These are phyloP conservation scores for Alternaria arborescens DNA, from an alignment of 2,329 filamentous ascomycete species.

Conservation along the genomic window DNA sequence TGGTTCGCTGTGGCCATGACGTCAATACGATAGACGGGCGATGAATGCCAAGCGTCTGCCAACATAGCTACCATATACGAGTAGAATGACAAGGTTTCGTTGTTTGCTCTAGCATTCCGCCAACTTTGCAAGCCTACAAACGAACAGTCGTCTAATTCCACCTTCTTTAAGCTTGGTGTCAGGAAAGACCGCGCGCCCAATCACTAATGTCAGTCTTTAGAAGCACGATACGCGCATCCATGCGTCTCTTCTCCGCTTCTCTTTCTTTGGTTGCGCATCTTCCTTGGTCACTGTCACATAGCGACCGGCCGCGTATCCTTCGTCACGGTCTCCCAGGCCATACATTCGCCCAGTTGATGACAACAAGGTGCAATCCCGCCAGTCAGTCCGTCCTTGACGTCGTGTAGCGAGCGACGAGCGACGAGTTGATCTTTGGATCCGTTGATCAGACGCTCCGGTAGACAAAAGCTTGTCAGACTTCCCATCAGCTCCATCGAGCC, in stretches of 20 bases:
- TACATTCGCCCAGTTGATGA: background rate
- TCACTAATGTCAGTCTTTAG: background rate
- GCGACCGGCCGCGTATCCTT: background rate
- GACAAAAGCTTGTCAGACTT: background rate
- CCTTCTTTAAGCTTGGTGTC: accelerated
- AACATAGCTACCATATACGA: background rate
- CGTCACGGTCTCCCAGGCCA: background rate
- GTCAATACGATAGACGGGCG: background rate
- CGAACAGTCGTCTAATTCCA: accelerated
- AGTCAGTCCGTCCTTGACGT: background rate
- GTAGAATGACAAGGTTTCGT: background rate
- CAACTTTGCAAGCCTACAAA: background rate
- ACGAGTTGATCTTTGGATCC: background rate
- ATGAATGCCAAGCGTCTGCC: background rate
- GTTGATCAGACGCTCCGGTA: background rate
- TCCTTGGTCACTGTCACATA: background rate
- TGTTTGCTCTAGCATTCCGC: background rate
- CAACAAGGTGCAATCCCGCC: background rate
- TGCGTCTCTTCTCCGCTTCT: background rate
- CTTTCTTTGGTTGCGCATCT: background rate
- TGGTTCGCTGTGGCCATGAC: background rate
- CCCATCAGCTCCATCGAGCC: background rate
- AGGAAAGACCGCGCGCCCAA: accelerated
- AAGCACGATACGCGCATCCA: background rate
- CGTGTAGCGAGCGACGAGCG: background rate